Conservation (phyloP, 225 moss, liverwort and hornwort species). For the Thuidium tamariscinum region DNA sequence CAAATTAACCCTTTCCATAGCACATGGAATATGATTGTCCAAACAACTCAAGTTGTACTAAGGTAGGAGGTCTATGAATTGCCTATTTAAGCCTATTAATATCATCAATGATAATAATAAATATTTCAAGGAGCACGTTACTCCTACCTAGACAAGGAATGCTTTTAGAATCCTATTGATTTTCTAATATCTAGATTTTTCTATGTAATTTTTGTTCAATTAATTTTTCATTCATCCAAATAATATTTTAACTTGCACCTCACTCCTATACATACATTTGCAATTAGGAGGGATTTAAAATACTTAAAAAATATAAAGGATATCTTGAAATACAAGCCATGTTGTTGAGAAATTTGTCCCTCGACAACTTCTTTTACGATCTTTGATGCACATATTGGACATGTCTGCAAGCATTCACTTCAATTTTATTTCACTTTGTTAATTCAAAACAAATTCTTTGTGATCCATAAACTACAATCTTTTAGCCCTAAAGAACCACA, state of each 20-base stretch:
- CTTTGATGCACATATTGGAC: constrained; percentile 26
- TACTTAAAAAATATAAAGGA: not conserved
- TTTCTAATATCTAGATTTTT: no score
- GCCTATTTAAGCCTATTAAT: no score
- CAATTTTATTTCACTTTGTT: not conserved
- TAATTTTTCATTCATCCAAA: no score
- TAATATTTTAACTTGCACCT: not conserved
- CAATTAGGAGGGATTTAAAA: not conserved
- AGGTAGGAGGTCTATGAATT: no score
- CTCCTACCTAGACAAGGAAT: no score
- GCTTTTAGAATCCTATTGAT: no score
- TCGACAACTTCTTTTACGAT: constrained; percentile 8
- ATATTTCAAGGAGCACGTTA: no score
- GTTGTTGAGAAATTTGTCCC: constrained; percentile 20
- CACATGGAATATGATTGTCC: no score
- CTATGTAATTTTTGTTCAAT: no score
- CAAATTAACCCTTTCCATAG: not conserved
- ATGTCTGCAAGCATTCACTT: not conserved
- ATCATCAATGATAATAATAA: no score
- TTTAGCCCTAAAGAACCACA: no score
- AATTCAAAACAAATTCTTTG: not conserved
- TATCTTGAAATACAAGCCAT: constrained; percentile 43
- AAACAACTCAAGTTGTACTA: no score
- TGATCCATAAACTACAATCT: not conserved
- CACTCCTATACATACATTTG: not conserved